phyloP scores from a whole-genome alignment of 2,329 filamentous ascomycete species.

The Aspergillus cejpii region DNA sequence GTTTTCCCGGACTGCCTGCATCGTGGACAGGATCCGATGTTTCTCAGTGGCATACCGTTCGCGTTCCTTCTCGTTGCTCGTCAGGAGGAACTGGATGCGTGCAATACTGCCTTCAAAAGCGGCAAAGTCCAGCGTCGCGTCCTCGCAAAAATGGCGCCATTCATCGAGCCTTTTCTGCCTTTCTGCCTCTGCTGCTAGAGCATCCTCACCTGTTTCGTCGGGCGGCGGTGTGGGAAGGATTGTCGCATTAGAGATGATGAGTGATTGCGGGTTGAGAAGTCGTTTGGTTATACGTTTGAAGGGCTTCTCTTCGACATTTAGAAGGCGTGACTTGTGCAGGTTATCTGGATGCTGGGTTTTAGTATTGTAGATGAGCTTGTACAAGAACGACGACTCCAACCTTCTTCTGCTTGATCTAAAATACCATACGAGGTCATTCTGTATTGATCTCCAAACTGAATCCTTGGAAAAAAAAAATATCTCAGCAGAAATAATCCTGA shows the following conservation, averaged over 20 bases:
- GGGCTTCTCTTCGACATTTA: constrained; percentile 85
- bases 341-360: constrained; percentile 50
- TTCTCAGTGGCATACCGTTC: constrained; percentile 78
- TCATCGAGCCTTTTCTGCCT: constrained; percentile 49
- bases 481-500: constrained; percentile 1
- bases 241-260: constrained; percentile 52
- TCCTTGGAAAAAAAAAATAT: constrained; percentile 1
- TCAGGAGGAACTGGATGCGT: constrained; percentile 78
- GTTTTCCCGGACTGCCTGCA: constrained; percentile 67
- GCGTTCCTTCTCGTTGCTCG: constrained; percentile 76
- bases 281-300: constrained; percentile 84
- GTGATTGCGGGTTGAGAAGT: constrained; percentile 61
- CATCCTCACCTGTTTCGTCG: constrained; percentile 46
- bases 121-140: constrained; percentile 80
- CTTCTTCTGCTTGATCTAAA: constrained; percentile 62
- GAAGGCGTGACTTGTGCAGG: constrained; percentile 77
- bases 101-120: constrained; percentile 80
- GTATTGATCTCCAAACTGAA: not conserved
- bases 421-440: constrained; percentile 57
- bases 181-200: constrained; percentile 41
- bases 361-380: constrained; percentile 9
- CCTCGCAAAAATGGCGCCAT: constrained; percentile 67
- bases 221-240: constrained; percentile 61
- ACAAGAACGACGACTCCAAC: constrained; percentile 19
- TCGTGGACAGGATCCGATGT: constrained; percentile 67